Evolutionary conservation across 352 stramenopile species (phyloP), one percentile per base, ranked within the genome.

Genomic region (Pythium oligandrum): DNA sequence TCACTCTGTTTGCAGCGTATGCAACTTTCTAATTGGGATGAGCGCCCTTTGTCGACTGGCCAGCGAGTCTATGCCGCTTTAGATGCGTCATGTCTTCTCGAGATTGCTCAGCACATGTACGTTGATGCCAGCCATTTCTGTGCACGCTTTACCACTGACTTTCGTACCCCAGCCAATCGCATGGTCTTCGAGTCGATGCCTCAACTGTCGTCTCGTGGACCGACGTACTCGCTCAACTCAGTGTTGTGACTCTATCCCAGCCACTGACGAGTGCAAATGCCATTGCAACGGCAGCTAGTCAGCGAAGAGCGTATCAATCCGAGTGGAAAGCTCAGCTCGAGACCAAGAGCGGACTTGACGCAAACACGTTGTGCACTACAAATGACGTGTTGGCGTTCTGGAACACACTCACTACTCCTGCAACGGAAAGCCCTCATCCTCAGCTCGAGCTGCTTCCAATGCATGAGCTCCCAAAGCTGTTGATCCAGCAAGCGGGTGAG

Each of bases 21-120:
- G 74, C 77, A 88, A 68, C 64, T 88, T 32, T 88, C 77, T 1
- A 84, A 88, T 42, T 88, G 77, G 74, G 73, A 88, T 40, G 59
- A 58, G 2, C 77, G 80, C 6, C 80, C 80, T 7, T 59, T 90
- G 17, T 79, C 75, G 3, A 33, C 50, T 17, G 47, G 36, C 9
- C 80, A 90, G 62, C 42, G 75, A 7, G 52, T 73, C 0, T 90
- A 90, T 35, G 77, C 80, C 26, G 77, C 80, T 4, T 53, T 90
- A 31, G 80, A 90, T 52, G 80, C 80, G 0, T 73, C 63, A 39
- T 86, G 73, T 34, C 63, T 90, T 6, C 55, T 87, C 11, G 66
- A 79, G 54, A 84, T 88, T 35, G 51, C 65, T 26, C n/a, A 68
- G 12, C 66, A 66, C 17, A 69, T 87, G 72, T 86, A 62, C 61